Percentiles rank a stretch among this genome's conserved stretches.
Conservation (phyloP, 441 rosid genomes). For the Breynia disticha region DNA sequence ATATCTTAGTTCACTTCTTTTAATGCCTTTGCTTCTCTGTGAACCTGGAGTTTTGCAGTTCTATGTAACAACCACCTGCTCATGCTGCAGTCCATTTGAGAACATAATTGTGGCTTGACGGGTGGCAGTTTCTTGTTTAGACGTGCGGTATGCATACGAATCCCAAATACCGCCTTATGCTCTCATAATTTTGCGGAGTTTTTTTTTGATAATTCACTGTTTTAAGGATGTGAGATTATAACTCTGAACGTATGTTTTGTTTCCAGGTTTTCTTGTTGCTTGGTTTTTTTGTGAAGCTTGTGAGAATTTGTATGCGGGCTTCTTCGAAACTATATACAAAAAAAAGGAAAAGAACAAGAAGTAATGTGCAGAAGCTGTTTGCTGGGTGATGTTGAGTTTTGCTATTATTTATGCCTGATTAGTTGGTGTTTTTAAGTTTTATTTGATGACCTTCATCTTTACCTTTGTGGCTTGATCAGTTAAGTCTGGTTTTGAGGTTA, state of each 20-base stretch:
- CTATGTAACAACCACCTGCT: slow-evolving; percentile 41
- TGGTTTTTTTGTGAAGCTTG: slow-evolving; percentile 43
- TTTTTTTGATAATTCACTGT: too few species aligned
- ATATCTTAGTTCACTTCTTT: background rate
- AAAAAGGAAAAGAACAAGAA: slow-evolving; percentile 21
- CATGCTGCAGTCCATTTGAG: slow-evolving; percentile 45
- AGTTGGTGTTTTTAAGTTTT: too few species aligned
- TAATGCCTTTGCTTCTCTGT: background rate
- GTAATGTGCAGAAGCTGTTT: slow-evolving; percentile 32
- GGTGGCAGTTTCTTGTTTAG: slow-evolving; percentile 50
- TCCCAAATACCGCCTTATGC: background rate
- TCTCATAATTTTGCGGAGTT: too few species aligned
- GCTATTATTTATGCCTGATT: slow-evolving; percentile 10
- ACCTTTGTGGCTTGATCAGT: too few species aligned
- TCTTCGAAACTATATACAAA: slow-evolving; percentile 24
- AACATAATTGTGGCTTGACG: slow-evolving; percentile 42
- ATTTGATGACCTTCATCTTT: too few species aligned
- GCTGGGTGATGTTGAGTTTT: slow-evolving; percentile 19
- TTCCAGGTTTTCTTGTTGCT: slow-evolving; percentile 47
- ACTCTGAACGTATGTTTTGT: slow-evolving; percentile 1
- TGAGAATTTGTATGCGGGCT: slow-evolving; percentile 28
- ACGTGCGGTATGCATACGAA: slow-evolving; percentile 35
- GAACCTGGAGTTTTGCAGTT: slow-evolving; percentile 25
- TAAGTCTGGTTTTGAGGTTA: too few species aligned
- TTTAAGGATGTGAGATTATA: background rate